Evolutionary conservation across 352 stramenopile species (phyloP).

Genomic region (Phytophthora hibernalis): DNA sequence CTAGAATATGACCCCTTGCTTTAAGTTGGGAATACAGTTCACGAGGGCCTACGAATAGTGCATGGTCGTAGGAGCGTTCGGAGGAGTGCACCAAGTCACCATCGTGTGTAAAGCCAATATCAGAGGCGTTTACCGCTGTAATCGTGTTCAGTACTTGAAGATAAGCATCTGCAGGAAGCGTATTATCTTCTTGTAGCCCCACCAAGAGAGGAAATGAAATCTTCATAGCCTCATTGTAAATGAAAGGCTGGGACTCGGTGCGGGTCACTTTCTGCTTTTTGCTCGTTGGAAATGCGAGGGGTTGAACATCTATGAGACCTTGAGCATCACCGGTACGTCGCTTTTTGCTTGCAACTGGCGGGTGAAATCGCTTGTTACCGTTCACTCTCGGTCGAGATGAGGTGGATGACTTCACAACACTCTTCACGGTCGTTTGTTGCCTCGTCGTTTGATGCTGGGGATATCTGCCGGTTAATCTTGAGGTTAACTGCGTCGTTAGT

Average conservation of each 20-base stretch:
- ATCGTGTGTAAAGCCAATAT: constrained; percentile 40
- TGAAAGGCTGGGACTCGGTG: constrained; percentile 18
- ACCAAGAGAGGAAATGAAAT: constrained; percentile 42
- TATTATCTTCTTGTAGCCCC: constrained; percentile 12
- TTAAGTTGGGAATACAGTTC: constrained; percentile 54
- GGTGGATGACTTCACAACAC: constrained; percentile 15
- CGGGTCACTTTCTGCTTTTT: constrained; percentile 32
- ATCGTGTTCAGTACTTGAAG: constrained; percentile 41
- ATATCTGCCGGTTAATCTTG: constrained; percentile 1
- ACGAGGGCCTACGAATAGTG: constrained; percentile 20
- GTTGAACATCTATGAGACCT: background rate
- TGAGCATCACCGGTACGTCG: constrained; percentile 8
- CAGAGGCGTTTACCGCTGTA: constrained; percentile 37
- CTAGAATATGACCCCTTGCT: constrained; percentile 33
- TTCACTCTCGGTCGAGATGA: constrained; percentile 18
- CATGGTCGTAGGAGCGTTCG: constrained; percentile 20
- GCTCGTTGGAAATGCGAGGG: background rate
- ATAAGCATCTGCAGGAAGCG: constrained; percentile 3
- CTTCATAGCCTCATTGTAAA: constrained; percentile 55
- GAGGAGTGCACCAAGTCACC: constrained; percentile 8
- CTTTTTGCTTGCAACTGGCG: constrained; percentile 51
- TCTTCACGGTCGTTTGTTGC: constrained; percentile 5
- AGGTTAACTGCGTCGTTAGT: constrained; percentile 17
- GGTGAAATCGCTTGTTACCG: constrained; percentile 44
- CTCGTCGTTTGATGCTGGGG: constrained; percentile 2